A percentile compares a stretch with the other conserved stretches of the same genome.
These are phyloP conservation scores for Suillus clintonianus DNA, from an alignment of 768 basidiomycete genomes.

Conservation along the genomic window DNA sequence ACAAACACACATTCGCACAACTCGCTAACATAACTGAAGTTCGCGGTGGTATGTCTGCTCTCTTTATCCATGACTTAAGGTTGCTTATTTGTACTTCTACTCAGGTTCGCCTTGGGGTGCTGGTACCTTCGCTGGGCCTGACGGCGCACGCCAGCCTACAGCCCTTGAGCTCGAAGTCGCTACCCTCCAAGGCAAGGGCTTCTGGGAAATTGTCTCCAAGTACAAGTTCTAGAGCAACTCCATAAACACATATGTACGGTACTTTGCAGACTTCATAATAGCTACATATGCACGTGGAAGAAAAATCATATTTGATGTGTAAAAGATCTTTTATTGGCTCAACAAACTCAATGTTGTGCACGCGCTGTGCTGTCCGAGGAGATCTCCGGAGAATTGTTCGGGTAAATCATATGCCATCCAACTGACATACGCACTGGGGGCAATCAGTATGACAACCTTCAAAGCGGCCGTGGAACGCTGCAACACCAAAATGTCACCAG, in stretches of 20 bases:
- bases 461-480: neutral
- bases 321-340: neutral
- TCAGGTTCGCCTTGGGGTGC: conserved; percentile 79
- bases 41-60: conserved; percentile 53
- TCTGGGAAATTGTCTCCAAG: conserved; percentile 49
- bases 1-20: conserved; percentile 47
- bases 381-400: too few relatives aligned
- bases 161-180: conserved; percentile 55
- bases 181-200: conserved; percentile 50
- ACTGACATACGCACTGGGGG: neutral
- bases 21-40: conserved; percentile 47
- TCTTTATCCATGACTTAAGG: neutral
- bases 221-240: conserved; percentile 24
- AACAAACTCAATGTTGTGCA: neutral
- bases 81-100: conserved; percentile 5
- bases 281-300: neutral
- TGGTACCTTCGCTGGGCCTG: conserved; percentile 54
- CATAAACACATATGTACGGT: neutral
- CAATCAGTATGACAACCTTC: neutral
- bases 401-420: too few relatives aligned
- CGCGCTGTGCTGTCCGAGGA: too few relatives aligned
- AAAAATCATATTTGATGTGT: neutral
- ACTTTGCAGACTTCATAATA: neutral
- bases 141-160: conserved; percentile 50
- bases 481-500: too few relatives aligned